Base-by-base conservation (phyloP, 176 grass and related monocot genomes). In the Carex parvula region DNA sequence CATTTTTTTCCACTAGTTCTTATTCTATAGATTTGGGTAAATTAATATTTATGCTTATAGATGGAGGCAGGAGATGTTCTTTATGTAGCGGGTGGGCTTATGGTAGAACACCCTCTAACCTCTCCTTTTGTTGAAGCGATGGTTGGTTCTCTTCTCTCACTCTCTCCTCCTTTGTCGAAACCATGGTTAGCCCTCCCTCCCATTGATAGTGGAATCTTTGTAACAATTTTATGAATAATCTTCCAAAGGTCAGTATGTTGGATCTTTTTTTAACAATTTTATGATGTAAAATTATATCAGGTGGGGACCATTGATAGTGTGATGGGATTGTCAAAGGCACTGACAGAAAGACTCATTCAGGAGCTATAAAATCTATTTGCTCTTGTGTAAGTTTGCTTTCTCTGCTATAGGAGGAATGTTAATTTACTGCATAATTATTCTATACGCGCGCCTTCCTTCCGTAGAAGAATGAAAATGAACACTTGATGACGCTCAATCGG, bases 61-160 rank as follows among this genome's bases (percentile, higher is more conserved):
- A 46, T 91, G 32, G 88, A 89, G 79, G 95, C 93, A 84, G 95
- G 95, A 32, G 64, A 93, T 86, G 95, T 94, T 17, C 88, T 98
- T n/a, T 94, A 93, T 70, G 95, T 98, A 15, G 95, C 95, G 37
- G 95, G 95, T 33, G 95, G 95, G 44, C 87, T 98, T 30, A 87
- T 98, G 79, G 92, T 98, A 81, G 95, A 98, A 61, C 87, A 98
- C 86, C 95, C 95, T 5, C 76, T 98, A 65, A 98, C 84, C 79
- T 98, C 95, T 14, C 95, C 95, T 74, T 92, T 98, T 1, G 92
- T 98, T 60, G 92, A 98, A 89, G 89, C 92, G 48, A 93, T 98
- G 70, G 95, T 98, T 81, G 92, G 95, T 85, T 48, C 60, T 84
- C 58, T 2, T 29, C 29, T 29, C 29, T 53, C 17, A 39, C 39